Conservation (phyloP, 208 protist genomes). For the Crithidia mellificae region DNA sequence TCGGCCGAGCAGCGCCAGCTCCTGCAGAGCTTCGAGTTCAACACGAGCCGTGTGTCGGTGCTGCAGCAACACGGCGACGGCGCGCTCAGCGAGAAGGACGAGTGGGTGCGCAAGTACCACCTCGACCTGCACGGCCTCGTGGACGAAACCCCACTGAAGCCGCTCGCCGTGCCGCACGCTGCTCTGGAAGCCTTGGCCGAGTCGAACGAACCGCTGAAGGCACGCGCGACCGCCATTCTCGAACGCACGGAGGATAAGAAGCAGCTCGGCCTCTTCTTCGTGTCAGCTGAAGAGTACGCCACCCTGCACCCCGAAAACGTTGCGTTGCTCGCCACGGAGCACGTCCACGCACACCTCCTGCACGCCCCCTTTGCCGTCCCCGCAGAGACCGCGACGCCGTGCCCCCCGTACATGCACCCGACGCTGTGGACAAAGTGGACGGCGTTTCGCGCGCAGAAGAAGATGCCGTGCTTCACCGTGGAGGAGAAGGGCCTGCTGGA, state of each 20-base stretch:
- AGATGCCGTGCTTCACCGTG: constrained; percentile 43
- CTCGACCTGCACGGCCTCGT: constrained; percentile 52
- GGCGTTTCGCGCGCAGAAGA: constrained; percentile 38
- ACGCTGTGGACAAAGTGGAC: constrained; percentile 76
- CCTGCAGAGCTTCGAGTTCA: constrained; percentile 33
- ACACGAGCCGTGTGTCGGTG: constrained; percentile 40
- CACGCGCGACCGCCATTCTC: constrained; percentile 15
- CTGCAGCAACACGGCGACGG: constrained; percentile 56
- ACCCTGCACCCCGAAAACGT: constrained; percentile 50
- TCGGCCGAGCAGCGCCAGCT: constrained; percentile 30
- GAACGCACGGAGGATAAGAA: constrained; percentile 26
- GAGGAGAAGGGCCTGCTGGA: constrained; percentile 80
- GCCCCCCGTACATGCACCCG: constrained; percentile 65
- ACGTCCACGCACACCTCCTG: constrained; percentile 47
- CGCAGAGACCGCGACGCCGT: constrained; percentile 15
- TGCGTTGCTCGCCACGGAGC: constrained; percentile 48
- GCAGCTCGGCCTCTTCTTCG: constrained; percentile 43
- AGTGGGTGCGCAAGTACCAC: constrained; percentile 75
- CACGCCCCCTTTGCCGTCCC: constrained; percentile 59
- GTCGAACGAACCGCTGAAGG: constrained; percentile 34
- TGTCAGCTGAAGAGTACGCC: constrained; percentile 45
- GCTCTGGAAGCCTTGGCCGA: constrained; percentile 36
- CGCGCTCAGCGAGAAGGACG: constrained; percentile 34
- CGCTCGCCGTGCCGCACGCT: constrained; percentile 29
- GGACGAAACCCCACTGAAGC: constrained; percentile 50